Conservation (phyloP, 169 alveolate genomes). For the Haemoproteus tartakovskyi region DNA sequence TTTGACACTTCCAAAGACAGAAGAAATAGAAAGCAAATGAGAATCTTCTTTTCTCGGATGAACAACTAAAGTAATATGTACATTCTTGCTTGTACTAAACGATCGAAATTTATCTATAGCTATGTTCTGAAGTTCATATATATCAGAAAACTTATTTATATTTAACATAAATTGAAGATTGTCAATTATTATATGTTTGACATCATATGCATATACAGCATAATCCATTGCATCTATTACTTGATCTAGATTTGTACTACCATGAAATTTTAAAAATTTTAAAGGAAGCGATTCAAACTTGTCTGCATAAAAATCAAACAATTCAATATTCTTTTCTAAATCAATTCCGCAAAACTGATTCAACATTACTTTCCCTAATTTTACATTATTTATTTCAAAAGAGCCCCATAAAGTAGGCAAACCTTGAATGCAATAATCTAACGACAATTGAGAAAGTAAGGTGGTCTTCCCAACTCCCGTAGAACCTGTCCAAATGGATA, state of each 20-base stretch:
- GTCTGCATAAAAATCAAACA: conserved; percentile 80
- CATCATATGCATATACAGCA: conserved; percentile 91
- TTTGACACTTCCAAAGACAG: conserved; percentile 95
- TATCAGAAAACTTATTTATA: conserved; percentile 74
- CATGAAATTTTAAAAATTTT: conserved; percentile 90
- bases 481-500: conserved; percentile 93
- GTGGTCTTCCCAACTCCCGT: conserved; percentile 98
- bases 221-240: conserved; percentile 91
- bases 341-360: conserved; percentile 85
- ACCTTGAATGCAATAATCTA: conserved; percentile 90
- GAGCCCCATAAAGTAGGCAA: conserved; percentile 95
- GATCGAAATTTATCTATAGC: conserved; percentile 87
- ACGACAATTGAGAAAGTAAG: conserved; percentile 87
- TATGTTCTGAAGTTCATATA: conserved; percentile 89
- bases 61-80: conserved; percentile 90
- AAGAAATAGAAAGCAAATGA: conserved; percentile 84
- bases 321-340: conserved; percentile 76
- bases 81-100: conserved; percentile 87
- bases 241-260: conserved; percentile 88
- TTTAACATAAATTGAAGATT: conserved; percentile 92
- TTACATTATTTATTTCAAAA: conserved; percentile 91
- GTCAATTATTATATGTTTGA: conserved; percentile 90
- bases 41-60: conserved; percentile 95
- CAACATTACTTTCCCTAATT: conserved; percentile 87
- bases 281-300: conserved; percentile 86